Evolutionary conservation across 2,329 filamentous ascomycete species (phyloP).

Genomic region (Tolypocladium ovalisporum): DNA sequence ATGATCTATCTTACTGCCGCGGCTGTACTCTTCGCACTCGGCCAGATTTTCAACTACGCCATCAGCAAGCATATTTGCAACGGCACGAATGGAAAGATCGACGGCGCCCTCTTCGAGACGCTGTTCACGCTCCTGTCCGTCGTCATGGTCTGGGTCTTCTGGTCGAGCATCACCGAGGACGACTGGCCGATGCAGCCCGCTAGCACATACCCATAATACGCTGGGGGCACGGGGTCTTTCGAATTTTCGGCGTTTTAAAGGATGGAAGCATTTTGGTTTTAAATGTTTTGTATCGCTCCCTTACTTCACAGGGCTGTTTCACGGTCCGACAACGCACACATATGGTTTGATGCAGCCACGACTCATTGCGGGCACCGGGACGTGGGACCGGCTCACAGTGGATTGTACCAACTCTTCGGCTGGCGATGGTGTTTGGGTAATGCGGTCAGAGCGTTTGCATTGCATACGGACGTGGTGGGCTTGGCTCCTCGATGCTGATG

Average conservation of each 20-base stretch:
- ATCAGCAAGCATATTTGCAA: conserved; percentile 85
- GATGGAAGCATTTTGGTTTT: conserved; percentile 9
- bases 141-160: conserved; percentile 82
- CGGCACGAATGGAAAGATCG: conserved; percentile 74
- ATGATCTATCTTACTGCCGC: conserved; percentile 78
- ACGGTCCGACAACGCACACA: conserved; percentile 6
- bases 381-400: background rate
- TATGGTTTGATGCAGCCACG: conserved; percentile 3
- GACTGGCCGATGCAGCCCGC: conserved; percentile 68
- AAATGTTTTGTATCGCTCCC: conserved; percentile 5
- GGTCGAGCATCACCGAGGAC: conserved; percentile 98
- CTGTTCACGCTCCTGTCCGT: conserved; percentile 84
- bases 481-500: background rate
- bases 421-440: conserved; percentile 10
- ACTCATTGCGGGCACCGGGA: background rate
- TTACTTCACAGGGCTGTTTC: conserved; percentile 2
- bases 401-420: background rate
- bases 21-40: conserved; percentile 74
- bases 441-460: conserved; percentile 11
- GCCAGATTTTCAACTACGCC: conserved; percentile 93
- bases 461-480: conserved; percentile 7
- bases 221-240: conserved; percentile 1
- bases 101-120: conserved; percentile 86
- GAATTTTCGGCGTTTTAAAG: conserved; percentile 11
- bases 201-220: conserved; percentile 25